Evolutionary conservation across 1,284 basidiomycete species (phyloP), one percentile per base, ranked within the genome.

Genomic region (Fomitopsis pinicola): DNA sequence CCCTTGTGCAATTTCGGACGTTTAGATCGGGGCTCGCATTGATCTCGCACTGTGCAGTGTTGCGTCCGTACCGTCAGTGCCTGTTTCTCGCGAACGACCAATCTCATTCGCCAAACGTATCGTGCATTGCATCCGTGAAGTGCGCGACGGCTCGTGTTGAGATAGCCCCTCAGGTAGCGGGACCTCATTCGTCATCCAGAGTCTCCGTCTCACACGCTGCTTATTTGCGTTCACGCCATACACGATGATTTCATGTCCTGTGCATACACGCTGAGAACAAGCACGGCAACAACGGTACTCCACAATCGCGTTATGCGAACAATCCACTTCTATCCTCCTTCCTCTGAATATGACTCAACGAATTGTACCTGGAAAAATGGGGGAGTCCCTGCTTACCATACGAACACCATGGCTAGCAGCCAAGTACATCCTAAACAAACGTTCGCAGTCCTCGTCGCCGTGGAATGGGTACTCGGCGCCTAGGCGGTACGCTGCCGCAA

Each of bases 401-500:
- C 76, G 67, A 5, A 65, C 58, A 15, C 74, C 73, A 60, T 77
- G 77, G 46, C 76, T 75, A 36, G 78, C 66, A 1, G 72, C 79
- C 38, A 83, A 72, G 62, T 80, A 82, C 42, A 84, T 71, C 58
- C 74, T 73, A 67, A 84, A 84, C 42, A 83, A 71, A 30, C 82
- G 67, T 62, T 76, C 75, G 62, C 77, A 79, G 45, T 77, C 72
- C 17, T 75, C 73, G 55, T 80, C 75, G 12, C 77, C 76, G 28
- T 72, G 68, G 68, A 80, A 81, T 1, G 80, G 80, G 66, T 79
- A 79, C 65, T 77, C 72, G 0, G 83, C 85, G 2, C 85, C 85
- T 4, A 87, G 73, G 46, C 76, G 71, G 66, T 86, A 86, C 2
- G 85, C 85, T 3, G 84, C 84, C 0, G 82, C 79, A 63, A 87